phyloP scores from a whole-genome alignment of 257 asterid species.

The Ilex aquifolium region DNA sequence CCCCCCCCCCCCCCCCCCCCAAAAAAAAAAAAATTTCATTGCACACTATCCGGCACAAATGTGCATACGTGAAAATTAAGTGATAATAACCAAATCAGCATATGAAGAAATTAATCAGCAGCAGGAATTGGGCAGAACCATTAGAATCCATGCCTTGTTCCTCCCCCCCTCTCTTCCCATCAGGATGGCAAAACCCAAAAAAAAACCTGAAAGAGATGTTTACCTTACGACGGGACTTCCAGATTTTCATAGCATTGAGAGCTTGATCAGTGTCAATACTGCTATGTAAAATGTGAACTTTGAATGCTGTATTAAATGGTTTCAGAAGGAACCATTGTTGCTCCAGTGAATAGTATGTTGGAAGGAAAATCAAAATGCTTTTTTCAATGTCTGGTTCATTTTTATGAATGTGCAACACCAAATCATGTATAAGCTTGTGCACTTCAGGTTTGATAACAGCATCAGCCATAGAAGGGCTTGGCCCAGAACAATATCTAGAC shows the following conservation, averaged over 20 bases:
- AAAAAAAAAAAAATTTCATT: no score
- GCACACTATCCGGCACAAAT: no score
- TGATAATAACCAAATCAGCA: no score
- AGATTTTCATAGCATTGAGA: constrained; percentile 77
- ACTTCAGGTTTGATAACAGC: constrained; percentile 56
- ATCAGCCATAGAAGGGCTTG: constrained; percentile 54
- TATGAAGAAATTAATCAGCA: no score
- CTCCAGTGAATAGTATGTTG: constrained; percentile 79
- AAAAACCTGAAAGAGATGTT: constrained; percentile 9
- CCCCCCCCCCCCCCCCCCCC: no score
- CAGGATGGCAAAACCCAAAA: constrained; percentile 2
- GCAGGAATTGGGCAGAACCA: not conserved
- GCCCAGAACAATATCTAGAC: constrained; percentile 65
- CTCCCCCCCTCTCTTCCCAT: no score
- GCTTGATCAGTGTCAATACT: constrained; percentile 86
- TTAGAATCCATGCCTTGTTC: not conserved
- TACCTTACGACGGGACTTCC: constrained; percentile 87
- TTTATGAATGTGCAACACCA: constrained; percentile 76
- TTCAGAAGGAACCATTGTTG: constrained; percentile 83
- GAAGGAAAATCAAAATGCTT: constrained; percentile 92
- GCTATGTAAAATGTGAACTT: constrained; percentile 88
- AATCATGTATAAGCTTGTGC: constrained; percentile 75
- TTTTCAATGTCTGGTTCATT: constrained; percentile 90
- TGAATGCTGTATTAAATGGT: constrained; percentile 56
- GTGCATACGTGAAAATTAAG: no score